Evolutionary conservation across 2,329 filamentous ascomycete genomes (phyloP), one percentile per base, ranked within the genome.

Genomic region (Alternaria solani): DNA sequence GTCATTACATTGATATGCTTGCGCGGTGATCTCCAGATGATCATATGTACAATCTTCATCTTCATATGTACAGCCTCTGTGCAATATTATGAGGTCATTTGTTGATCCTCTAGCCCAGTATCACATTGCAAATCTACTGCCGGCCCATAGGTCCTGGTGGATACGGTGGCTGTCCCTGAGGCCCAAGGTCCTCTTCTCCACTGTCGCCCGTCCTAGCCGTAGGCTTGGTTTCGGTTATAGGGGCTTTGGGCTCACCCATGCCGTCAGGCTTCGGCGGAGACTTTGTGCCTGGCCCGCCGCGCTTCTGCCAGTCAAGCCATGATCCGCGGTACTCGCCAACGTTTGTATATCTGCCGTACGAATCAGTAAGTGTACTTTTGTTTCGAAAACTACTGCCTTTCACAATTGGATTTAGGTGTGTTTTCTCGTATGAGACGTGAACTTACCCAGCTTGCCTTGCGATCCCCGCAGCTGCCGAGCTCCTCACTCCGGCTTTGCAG

Each of bases 401-500:
- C 7, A 9, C 5, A 11, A 5, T 12, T 16, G 30, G 6, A 36
- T 16, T 2, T 23, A 16, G 18, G 46, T 49, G 20, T 49, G 32
- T 5, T 3, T 25, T 42, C 20, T 8, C 8, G 7, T 11, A 4
- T n/a, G 18, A 16, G 4, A 36, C 14, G 16, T 12, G 2, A 3
- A 51, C 80, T 85, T 90, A 98, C 56, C 94, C 94, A 2, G 89
- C 90, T 74, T 91, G 86, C 69, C 84, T 83, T 30, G 95, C 95
- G 77, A 97, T 79, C 65, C 86, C 84, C 7, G 93, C 93, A 7
- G 94, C 94, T 0, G 91, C 87, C 46, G 85, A 83, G 69, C 92
- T 93, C 75, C 95, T 85, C 65, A 98, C 92, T 2, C 95, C 95
- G 0, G 94, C 89, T 81, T 93, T 96, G 81, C 95, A 99, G 79